A percentile compares a stretch with the other conserved stretches of the same genome.
phyloP scores from a whole-genome alignment of 2,329 filamentous ascomycete genomes.

The Epichloe gansuensis region DNA sequence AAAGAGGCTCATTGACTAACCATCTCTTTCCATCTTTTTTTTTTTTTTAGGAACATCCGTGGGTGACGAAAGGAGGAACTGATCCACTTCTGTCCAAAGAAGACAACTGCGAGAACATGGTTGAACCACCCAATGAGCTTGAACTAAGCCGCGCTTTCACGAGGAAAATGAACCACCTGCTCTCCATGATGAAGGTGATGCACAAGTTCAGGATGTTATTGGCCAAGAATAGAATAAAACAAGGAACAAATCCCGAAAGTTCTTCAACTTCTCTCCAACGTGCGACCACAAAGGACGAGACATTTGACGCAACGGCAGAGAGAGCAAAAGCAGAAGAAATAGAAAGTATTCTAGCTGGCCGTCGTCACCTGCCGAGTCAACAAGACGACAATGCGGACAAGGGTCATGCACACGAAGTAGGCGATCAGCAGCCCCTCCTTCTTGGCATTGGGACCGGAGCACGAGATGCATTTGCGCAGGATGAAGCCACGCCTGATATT shows the following conservation, averaged over 20 bases:
- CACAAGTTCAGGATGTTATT: slow-evolving; percentile 73
- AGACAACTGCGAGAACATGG: slow-evolving; percentile 71
- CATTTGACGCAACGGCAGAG: slow-evolving; percentile 16
- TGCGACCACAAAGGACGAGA: neutral
- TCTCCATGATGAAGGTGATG: slow-evolving; percentile 86
- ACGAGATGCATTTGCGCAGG: slow-evolving; percentile 30
- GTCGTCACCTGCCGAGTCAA: slow-evolving; percentile 26
- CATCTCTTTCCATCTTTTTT: neutral
- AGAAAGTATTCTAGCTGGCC: slow-evolving; percentile 33
- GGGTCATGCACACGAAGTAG: slow-evolving; percentile 42
- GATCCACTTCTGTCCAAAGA: slow-evolving; percentile 69
- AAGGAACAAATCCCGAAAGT: slow-evolving; percentile 2
- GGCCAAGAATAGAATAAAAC: slow-evolving; percentile 15
- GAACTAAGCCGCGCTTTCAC: slow-evolving; percentile 89
- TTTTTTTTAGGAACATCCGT: slow-evolving; percentile 60
- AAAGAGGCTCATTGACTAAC: neutral
- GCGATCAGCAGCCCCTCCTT: slow-evolving; percentile 50
- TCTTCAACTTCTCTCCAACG: neutral
- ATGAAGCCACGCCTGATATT: slow-evolving; percentile 29
- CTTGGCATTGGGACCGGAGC: slow-evolving; percentile 65
- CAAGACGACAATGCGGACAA: slow-evolving; percentile 27
- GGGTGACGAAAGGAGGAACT: slow-evolving; percentile 72
- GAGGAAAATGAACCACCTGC: slow-evolving; percentile 70
- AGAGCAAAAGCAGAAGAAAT: slow-evolving; percentile 34
- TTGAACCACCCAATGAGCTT: slow-evolving; percentile 76